Base-by-base conservation (phyloP, 2,329 filamentous ascomycete species). In the Hawksworthiomyces lignivorus region DNA sequence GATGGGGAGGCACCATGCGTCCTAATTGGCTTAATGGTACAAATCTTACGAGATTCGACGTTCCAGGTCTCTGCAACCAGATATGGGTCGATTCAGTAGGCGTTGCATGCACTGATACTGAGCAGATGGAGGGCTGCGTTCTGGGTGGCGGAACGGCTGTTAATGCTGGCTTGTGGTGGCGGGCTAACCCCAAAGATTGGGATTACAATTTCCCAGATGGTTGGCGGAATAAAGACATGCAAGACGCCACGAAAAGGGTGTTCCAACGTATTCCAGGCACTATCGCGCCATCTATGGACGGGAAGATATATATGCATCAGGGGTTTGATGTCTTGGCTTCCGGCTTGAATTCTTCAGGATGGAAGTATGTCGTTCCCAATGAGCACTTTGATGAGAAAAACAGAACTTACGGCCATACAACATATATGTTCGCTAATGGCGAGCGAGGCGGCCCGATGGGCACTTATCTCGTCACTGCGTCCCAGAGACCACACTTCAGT, bases 401-500 rank as follows among this genome's bases (percentile, higher is more conserved):
- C 61, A 67, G 69, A 50, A 78, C 75, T 1, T 86, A 69, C 59
- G 70, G 73, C 32, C 73, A 77, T 58, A 76, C 77, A 19, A 72
- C 77, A 20, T 84, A 77, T 64, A 83, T 85, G 77, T 84, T 78
- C 56, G 64, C 66, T 6, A 63, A 78, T 34, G 81, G 80, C 39
- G 77, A 84, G 58, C 69, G 83, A 46, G 77, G 77, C 33, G 83
- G 84, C 1, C 82, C 83, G 11, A 66, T 87, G 56, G 77, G 77
- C 8, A 84, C 83, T 0, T 87, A 87, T 54, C 73, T 87, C 1
- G 52, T 51, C 14, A 40, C 51, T 4, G 36, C 36, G 10, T 20
- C 69, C 36, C 63, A 64, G 31, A 69, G 77, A 45, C 60, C 65
- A 29, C 84, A 86, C 62, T 87, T 87, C 62, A 69, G 75, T 40